These are phyloP conservation scores for Chiua virens DNA, from an alignment of 768 basidiomycete species.

Conservation along the genomic window DNA sequence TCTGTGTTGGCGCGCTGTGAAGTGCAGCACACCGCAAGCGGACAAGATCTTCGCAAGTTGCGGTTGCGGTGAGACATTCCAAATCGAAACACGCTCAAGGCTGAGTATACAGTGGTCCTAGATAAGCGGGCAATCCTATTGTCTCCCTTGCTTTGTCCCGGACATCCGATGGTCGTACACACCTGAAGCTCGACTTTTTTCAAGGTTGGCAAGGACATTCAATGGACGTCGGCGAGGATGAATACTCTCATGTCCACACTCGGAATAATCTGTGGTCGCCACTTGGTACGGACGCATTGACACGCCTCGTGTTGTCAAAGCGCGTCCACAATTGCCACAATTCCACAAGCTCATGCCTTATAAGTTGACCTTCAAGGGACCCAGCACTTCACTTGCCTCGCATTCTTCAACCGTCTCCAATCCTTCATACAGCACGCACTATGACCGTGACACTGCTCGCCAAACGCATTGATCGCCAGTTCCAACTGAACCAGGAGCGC, in stretches of 20 bases:
- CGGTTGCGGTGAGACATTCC: background rate
- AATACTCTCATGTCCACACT: background rate
- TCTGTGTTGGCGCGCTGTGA: background rate
- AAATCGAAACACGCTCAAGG: background rate
- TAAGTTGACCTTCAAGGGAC: constrained; percentile 12
- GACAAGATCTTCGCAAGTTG: background rate
- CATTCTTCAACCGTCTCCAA: background rate
- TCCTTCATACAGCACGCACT: too few species aligned
- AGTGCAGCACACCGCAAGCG: background rate
- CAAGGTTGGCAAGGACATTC: background rate
- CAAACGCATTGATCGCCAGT: constrained; percentile 6
- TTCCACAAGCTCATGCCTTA: constrained; percentile 10
- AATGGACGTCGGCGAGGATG: background rate
- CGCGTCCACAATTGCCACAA: constrained; percentile 27
- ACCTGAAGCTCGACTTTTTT: background rate
- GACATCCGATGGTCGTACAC: background rate
- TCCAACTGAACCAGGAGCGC: constrained; percentile 10
- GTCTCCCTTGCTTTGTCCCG: background rate
- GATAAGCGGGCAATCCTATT: background rate
- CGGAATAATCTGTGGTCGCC: constrained; percentile 9
- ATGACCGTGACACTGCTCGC: constrained; percentile 8
- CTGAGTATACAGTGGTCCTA: background rate
- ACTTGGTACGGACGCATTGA: constrained; percentile 13
- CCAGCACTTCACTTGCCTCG: background rate
- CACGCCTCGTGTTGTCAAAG: constrained; percentile 30